Evolutionary conservation across 306 rosid genomes (phyloP).

Genomic region (Quercus gilva): DNA sequence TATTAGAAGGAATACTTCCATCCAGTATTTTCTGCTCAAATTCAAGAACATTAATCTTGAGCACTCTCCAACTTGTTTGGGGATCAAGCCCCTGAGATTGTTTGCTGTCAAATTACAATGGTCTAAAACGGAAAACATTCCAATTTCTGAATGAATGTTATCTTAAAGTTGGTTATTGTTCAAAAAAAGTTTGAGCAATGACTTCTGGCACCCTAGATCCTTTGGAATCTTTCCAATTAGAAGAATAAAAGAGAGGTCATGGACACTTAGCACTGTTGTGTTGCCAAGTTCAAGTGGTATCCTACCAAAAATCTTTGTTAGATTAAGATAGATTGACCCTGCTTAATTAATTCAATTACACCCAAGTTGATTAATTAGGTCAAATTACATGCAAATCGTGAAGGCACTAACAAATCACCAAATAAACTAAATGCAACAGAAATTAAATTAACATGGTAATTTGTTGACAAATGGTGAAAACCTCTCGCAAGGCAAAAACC

Average conservation of each 20-base stretch:
- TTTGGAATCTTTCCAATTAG: slow-evolving; percentile 36
- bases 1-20: neutral
- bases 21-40: neutral
- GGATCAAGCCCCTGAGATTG: neutral
- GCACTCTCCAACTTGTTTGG: neutral
- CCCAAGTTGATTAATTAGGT: too few species aligned
- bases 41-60: neutral
- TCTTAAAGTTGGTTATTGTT: neutral
- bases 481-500: too few species aligned
- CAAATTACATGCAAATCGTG: too few species aligned
- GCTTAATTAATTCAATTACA: too few species aligned
- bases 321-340: too few species aligned
- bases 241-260: slow-evolving; percentile 33
- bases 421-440: too few species aligned
- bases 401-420: too few species aligned
- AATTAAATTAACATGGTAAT: fast-evolving
- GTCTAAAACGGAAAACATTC: neutral
- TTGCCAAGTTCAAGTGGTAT: neutral
- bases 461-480: too few species aligned
- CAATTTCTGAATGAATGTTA: neutral
- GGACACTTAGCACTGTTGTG: neutral
- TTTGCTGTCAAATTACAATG: neutral
- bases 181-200: neutral
- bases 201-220: neutral
- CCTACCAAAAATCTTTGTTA: neutral